Evolutionary conservation across 768 basidiomycete genomes (phyloP).

Genomic region (Suillus decipiens): DNA sequence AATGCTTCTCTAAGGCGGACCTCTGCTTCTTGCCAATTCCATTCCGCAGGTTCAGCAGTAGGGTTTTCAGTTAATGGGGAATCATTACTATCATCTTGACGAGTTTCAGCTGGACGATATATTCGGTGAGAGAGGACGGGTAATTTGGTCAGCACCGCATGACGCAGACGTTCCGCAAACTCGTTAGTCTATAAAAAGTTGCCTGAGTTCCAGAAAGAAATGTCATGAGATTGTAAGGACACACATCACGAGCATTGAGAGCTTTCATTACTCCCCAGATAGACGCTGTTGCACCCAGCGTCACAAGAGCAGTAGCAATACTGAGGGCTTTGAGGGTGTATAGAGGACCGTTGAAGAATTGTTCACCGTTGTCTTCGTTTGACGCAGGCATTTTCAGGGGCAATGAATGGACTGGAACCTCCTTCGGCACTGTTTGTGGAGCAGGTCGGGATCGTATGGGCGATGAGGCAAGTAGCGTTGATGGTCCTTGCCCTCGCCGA

Average conservation of each 20-base stretch:
- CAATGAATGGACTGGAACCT: background rate
- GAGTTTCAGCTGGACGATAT: constrained; percentile 42
- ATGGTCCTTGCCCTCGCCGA: constrained; percentile 9
- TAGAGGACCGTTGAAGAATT: constrained; percentile 50
- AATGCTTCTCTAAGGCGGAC: constrained; percentile 56
- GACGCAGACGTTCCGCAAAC: constrained; percentile 61
- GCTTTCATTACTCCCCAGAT: constrained; percentile 51
- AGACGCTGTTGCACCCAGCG: constrained; percentile 44
- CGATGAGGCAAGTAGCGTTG: background rate
- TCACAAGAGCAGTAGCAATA: constrained; percentile 63
- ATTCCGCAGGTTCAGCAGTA: constrained; percentile 23
- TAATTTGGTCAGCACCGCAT: constrained; percentile 44
- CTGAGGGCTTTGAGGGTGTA: constrained; percentile 64
- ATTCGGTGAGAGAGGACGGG: constrained; percentile 54
- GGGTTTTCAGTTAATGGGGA: background rate
- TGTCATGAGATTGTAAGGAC: constrained; percentile 24
- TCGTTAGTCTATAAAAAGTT: constrained; percentile 47
- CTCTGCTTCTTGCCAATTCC: constrained; percentile 58
- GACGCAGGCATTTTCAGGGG: background rate
- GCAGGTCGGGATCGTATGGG: background rate
- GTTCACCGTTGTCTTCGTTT: constrained; percentile 15
- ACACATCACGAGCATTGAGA: constrained; percentile 58
- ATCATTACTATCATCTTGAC: constrained; percentile 22
- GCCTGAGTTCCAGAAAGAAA: constrained; percentile 1
- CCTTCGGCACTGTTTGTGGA: background rate